These are phyloP conservation scores for Leucosporidium yakuticum DNA, from an alignment of 768 basidiomycete species.

Conservation along the genomic window DNA sequence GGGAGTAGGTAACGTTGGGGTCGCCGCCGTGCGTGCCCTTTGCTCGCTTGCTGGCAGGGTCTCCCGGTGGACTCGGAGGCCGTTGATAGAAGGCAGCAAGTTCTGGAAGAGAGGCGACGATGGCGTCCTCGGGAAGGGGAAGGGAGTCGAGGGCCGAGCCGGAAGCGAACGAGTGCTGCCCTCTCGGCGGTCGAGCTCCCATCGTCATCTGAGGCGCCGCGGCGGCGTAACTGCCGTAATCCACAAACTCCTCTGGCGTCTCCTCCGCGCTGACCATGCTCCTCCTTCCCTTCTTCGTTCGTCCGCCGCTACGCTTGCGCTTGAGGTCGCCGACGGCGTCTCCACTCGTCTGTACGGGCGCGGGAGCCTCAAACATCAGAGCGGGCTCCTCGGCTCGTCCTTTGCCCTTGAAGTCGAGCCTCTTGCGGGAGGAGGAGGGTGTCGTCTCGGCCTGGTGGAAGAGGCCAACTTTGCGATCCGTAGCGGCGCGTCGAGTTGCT, in stretches of 20 bases:
- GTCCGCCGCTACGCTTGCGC: background rate
- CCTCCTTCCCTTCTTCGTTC: background rate
- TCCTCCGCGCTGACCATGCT: background rate
- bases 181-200: too few species aligned
- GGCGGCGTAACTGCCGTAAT: background rate
- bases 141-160: background rate
- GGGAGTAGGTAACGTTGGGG: slow-evolving; percentile 52
- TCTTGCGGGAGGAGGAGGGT: slow-evolving; percentile 5
- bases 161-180: too few species aligned
- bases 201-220: background rate
- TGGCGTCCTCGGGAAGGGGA: background rate
- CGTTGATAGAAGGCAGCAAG: background rate
- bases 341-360: too few species aligned
- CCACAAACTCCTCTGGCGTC: background rate
- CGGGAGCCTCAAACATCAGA: too few species aligned
- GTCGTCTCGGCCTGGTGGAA: background rate
- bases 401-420: slow-evolving; percentile 27
- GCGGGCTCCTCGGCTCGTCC: slow-evolving; percentile 12
- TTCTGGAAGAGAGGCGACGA: background rate
- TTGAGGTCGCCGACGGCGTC: background rate
- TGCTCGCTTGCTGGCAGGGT: background rate
- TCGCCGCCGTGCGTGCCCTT: slow-evolving; percentile 5
- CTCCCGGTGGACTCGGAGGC: background rate
- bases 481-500: slow-evolving; percentile 21
- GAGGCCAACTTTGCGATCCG: slow-evolving; percentile 17